Conservation (phyloP, 441 rosid species). For the Eutrema salsugineum region DNA sequence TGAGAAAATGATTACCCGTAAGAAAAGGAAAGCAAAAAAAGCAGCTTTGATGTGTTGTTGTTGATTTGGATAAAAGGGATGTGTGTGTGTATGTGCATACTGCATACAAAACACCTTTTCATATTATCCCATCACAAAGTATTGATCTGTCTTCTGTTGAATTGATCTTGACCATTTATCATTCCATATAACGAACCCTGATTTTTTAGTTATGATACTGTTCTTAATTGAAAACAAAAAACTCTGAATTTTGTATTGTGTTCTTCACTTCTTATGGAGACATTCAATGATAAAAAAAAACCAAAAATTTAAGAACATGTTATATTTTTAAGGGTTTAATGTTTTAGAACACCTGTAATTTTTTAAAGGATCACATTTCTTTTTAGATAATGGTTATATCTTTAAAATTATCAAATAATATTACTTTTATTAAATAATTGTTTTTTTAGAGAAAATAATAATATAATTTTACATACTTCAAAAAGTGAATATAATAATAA, state of each 20-base stretch:
- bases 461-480: no score
- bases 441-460: no score
- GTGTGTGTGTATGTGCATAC: slow-evolving; percentile 9
- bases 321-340: neutral
- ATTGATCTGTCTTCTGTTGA: slow-evolving; percentile 31
- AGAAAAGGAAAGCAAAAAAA: slow-evolving; percentile 25
- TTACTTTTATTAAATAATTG: no score
- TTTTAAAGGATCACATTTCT: neutral
- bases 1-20: slow-evolving; percentile 31
- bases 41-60: slow-evolving; percentile 26
- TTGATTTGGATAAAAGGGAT: slow-evolving; percentile 37
- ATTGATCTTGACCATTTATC: slow-evolving; percentile 35
- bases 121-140: slow-evolving; percentile 18
- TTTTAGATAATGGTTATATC: no score
- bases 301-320: neutral
- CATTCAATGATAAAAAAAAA: neutral
- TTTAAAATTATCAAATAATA: no score
- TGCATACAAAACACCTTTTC: slow-evolving; percentile 15
- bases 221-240: neutral
- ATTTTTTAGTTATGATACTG: neutral
- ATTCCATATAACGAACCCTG: slow-evolving; percentile 25
- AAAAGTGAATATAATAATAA: no score
- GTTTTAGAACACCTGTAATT: neutral
- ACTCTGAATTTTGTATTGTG: neutral
- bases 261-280: neutral